Base-by-base conservation (phyloP, 371 early-diverging fungal genomes). In the Massospora cicadina region DNA sequence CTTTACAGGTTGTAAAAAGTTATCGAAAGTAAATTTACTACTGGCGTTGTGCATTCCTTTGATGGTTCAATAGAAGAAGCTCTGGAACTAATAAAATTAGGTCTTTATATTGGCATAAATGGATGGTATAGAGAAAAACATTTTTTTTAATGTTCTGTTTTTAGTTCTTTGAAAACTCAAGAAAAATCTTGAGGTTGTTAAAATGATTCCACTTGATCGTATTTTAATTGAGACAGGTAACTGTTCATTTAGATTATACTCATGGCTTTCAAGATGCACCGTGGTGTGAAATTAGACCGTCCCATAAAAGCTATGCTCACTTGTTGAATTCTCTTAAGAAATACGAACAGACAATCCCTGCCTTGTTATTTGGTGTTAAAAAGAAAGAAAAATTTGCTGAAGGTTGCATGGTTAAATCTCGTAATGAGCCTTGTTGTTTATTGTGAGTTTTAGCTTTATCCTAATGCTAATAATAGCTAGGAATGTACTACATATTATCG, bases 11-110 rank as follows among this genome's bases (percentile, higher is more conserved):
- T 25, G 71, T 92, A 5, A 75, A 76, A 32, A 70, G 74, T 24
- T 75, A 93, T 72, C 79, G 90, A 0, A 71, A 74, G n/a, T 55
- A 68, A 70, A 33, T 87, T 90, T 64, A 75, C 69, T 3, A 65
- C 74, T n/a, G 98, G 97, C 28, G 93, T 98, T 1, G 93, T 98
- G 25, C 99, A 99, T 69, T 92, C 91, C 0, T 96, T 94, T 70
- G 91, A 90, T 2, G 95, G 95, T 0, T 74, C 81, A 0, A 21
- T 83, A 24, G 91, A 89, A 25, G 95, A 95, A 67, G 78, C 88
- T 76, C 66, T 78, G 66, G 73, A 73, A 55, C 72, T 88, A 25
- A 66, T 91, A 21, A 81, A 83, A 1, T 71, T 91, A 59, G 95
- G 79, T n/a, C 75, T 95, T 31, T 93, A 85, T 71, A 94, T 99